phyloP scores from a whole-genome alignment of 371 early-diverging fungal species.

The Gilbertella persicaria region DNA sequence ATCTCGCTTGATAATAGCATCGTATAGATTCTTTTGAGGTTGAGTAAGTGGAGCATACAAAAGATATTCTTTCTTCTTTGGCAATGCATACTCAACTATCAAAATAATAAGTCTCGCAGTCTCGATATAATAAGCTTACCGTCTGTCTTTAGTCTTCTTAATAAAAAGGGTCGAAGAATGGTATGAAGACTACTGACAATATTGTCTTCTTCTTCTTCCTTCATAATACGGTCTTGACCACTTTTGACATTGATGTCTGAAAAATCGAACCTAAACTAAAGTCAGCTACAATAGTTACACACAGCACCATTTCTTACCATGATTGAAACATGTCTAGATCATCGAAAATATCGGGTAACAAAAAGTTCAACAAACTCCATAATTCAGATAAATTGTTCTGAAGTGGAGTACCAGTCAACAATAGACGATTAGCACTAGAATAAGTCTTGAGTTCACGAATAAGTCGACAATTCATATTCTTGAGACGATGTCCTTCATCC shows the following conservation, averaged over 20 bases:
- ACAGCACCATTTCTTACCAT: constrained; percentile 49
- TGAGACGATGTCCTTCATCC: constrained; percentile 96
- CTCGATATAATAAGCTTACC: constrained; percentile 35
- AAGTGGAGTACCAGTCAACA: constrained; percentile 93
- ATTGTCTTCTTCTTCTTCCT: constrained; percentile 69
- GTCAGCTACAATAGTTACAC: background rate
- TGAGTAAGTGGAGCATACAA: constrained; percentile 83
- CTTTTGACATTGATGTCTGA: constrained; percentile 70
- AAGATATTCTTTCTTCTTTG: constrained; percentile 90
- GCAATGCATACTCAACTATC: constrained; percentile 81
- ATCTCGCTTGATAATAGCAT: constrained; percentile 75
- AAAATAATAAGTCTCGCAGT: background rate
- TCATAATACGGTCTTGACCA: constrained; percentile 71
- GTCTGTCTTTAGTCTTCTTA: constrained; percentile 96
- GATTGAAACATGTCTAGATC: constrained; percentile 80
- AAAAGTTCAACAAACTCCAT: constrained; percentile 94
- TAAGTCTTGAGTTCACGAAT: constrained; percentile 83
- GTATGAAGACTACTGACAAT: constrained; percentile 84
- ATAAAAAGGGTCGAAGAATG: constrained; percentile 92
- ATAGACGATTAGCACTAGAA: constrained; percentile 82
- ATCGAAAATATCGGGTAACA: constrained; percentile 90
- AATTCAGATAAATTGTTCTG: constrained; percentile 94
- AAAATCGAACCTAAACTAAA: constrained; percentile 67
- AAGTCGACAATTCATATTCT: constrained; percentile 91
- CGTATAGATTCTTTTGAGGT: constrained; percentile 82